A percentile compares a stretch with the other conserved stretches of the same genome.
phyloP scores from a whole-genome alignment of 192 early-diverging fungal species.

The Spinellus fusiger region DNA sequence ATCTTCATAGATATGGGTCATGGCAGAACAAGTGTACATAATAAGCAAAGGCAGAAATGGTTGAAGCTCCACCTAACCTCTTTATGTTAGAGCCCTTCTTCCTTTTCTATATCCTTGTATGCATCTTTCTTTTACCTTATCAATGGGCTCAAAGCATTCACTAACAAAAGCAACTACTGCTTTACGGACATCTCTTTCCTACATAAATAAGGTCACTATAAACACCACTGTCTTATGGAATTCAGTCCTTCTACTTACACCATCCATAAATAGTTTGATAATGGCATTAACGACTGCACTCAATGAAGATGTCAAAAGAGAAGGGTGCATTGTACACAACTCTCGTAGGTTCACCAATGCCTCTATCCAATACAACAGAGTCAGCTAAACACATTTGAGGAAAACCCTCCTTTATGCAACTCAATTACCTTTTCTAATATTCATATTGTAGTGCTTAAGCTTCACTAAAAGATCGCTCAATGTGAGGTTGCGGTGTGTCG shows the following conservation, averaged over 20 bases:
- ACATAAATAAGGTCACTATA: not conserved
- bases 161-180: slow-evolving; percentile 29
- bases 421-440: slow-evolving; percentile 39
- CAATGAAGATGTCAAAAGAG: slow-evolving; percentile 37
- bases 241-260: slow-evolving; percentile 26
- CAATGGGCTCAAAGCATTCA: slow-evolving; percentile 22
- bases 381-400: not conserved
- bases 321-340: slow-evolving; percentile 38
- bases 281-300: slow-evolving; percentile 41
- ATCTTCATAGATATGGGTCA: slow-evolving; percentile 87
- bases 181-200: slow-evolving; percentile 39
- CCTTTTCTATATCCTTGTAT: not conserved
- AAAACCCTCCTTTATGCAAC: not conserved
- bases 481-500: slow-evolving; percentile 73
- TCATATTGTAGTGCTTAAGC: slow-evolving; percentile 71
- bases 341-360: slow-evolving; percentile 42
- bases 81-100: not conserved
- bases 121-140: slow-evolving; percentile 19
- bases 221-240: not conserved
- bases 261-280: slow-evolving; percentile 44
- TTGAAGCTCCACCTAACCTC: slow-evolving; percentile 43
- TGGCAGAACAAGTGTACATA: slow-evolving; percentile 77
- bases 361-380: slow-evolving; percentile 24
- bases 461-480: slow-evolving; percentile 69
- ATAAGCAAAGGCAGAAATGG: slow-evolving; percentile 77